phyloP scores from a whole-genome alignment of 306 rosid species.

The Prunus campanulata region DNA sequence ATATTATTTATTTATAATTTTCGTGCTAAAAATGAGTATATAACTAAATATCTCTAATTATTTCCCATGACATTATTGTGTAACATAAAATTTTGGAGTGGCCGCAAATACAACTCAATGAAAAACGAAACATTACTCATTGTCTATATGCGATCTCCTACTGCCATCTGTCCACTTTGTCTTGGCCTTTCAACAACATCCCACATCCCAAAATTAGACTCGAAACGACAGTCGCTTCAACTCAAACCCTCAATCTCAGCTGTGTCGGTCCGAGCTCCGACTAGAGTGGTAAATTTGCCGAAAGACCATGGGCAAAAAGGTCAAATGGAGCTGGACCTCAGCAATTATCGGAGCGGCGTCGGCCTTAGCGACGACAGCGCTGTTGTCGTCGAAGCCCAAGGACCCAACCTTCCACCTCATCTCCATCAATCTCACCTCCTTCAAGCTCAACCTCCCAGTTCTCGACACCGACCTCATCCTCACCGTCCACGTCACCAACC shows the following conservation, averaged over 20 bases:
- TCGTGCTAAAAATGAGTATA: too few relatives aligned
- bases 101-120: too few relatives aligned
- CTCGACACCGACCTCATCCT: constrained; percentile 68
- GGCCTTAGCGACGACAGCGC: constrained; percentile 52
- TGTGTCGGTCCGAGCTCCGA: background rate
- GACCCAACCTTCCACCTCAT: constrained; percentile 79
- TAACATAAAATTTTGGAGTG: too few relatives aligned
- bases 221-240: background rate
- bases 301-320: constrained; percentile 32
- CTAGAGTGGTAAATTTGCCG: background rate
- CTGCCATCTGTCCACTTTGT: background rate
- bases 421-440: constrained; percentile 67
- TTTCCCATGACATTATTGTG: too few relatives aligned
- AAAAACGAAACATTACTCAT: too few relatives aligned
- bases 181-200: background rate
- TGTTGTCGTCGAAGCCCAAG: constrained; percentile 64
- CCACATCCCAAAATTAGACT: background rate
- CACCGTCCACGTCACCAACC: constrained; percentile 85
- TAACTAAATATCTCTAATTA: too few relatives aligned
- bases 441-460: constrained; percentile 58
- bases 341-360: constrained; percentile 77
- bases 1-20: too few relatives aligned
- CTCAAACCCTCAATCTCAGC: background rate
- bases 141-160: background rate
- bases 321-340: constrained; percentile 67